Evolutionary conservation across 1,284 basidiomycete species (phyloP).

Genomic region (Anthracocystis panici-leucophaei): DNA sequence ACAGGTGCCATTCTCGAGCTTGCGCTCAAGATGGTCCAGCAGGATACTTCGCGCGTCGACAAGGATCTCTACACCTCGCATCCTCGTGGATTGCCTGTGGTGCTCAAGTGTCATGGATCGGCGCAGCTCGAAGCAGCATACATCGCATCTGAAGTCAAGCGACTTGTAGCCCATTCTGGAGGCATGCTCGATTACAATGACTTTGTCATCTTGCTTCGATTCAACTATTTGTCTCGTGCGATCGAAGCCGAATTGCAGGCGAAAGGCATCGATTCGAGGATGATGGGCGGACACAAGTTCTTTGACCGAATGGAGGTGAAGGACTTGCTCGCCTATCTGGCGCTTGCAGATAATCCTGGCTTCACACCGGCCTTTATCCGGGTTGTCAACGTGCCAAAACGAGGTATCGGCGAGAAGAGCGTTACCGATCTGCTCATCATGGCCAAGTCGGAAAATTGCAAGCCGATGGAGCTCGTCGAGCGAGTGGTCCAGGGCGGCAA

Average conservation of each 20-base stretch:
- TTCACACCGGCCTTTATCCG: slow-evolving; percentile 80
- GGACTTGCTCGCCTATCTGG: slow-evolving; percentile 82
- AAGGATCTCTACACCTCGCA: slow-evolving; percentile 83
- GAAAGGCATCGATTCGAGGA: slow-evolving; percentile 80
- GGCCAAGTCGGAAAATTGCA: slow-evolving; percentile 74
- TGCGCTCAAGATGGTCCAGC: slow-evolving; percentile 82
- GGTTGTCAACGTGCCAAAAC: slow-evolving; percentile 80
- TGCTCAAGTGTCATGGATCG: slow-evolving; percentile 36
- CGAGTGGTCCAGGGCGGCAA: slow-evolving; percentile 48
- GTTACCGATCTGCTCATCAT: slow-evolving; percentile 75
- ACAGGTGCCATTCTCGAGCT: slow-evolving; percentile 82
- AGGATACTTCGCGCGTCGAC: slow-evolving; percentile 80
- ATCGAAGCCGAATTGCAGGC: slow-evolving; percentile 84
- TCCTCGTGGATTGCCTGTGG: slow-evolving; percentile 74
- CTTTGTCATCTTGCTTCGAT: slow-evolving; percentile 76
- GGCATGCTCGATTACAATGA: slow-evolving; percentile 73
- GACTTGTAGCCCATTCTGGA: slow-evolving; percentile 80
- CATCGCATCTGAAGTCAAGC: slow-evolving; percentile 84
- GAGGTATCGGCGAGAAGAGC: slow-evolving; percentile 86
- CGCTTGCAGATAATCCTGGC: slow-evolving; percentile 81
- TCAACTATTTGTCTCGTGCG: slow-evolving; percentile 82
- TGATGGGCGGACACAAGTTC: slow-evolving; percentile 86
- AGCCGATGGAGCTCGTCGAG: slow-evolving; percentile 75
- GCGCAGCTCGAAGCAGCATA: slow-evolving; percentile 57
- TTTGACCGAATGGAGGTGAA: slow-evolving; percentile 84